These are phyloP conservation scores for Xylariaceae sp. DNA, from an alignment of 2,329 filamentous ascomycete species.

Conservation along the genomic window DNA sequence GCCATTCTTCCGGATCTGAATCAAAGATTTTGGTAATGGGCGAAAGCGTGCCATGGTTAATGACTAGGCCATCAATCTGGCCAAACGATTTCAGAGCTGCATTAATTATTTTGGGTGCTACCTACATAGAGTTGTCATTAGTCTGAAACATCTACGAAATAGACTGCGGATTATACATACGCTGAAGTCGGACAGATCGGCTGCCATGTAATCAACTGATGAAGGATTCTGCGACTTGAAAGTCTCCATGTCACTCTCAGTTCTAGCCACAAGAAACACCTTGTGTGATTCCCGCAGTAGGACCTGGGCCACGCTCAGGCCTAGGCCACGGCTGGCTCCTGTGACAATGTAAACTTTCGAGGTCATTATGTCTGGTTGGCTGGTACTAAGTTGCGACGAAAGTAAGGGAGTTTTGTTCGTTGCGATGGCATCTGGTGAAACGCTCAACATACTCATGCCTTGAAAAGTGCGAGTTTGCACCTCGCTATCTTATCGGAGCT, in stretches of 20 bases:
- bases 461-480: not conserved
- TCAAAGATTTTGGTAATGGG: slow-evolving; percentile 69
- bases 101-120: slow-evolving; percentile 59
- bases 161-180: slow-evolving; percentile 28
- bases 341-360: slow-evolving; percentile 67
- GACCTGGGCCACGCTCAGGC: slow-evolving; percentile 49
- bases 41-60: slow-evolving; percentile 84
- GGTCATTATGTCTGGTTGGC: slow-evolving; percentile 29
- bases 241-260: slow-evolving; percentile 41
- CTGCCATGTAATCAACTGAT: slow-evolving; percentile 52
- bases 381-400: not conserved
- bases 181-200: slow-evolving; percentile 50
- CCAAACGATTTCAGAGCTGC: slow-evolving; percentile 65
- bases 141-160: not conserved
- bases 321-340: slow-evolving; percentile 60
- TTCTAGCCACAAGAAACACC: slow-evolving; percentile 55
- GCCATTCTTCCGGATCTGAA: slow-evolving; percentile 69
- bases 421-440: not conserved
- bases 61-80: slow-evolving; percentile 71
- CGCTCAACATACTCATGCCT: not conserved
- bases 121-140: slow-evolving; percentile 27
- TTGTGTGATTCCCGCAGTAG: slow-evolving; percentile 52
- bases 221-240: slow-evolving; percentile 48
- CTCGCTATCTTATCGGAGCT: slow-evolving; percentile 11
- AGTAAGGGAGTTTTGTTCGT: not conserved